These are phyloP conservation scores for Plectosphaerella sp. DNA, from an alignment of 2,329 filamentous ascomycete species.

Conservation along the genomic window DNA sequence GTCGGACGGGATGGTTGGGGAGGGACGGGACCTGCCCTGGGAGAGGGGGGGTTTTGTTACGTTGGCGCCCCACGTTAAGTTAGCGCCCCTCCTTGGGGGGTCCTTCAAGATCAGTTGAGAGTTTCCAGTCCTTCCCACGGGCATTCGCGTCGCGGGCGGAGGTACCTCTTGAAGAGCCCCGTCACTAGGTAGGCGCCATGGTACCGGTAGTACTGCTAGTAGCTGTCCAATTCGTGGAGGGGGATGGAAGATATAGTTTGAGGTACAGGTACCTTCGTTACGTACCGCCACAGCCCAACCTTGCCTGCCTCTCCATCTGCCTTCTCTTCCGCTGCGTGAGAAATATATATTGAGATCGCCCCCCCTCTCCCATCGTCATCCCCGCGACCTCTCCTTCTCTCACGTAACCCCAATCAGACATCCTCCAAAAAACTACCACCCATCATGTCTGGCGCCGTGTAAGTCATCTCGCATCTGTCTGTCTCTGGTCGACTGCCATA, in stretches of 20 bases:
- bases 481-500: conserved; percentile 5
- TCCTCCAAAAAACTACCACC: conserved; percentile 12
- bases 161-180: neutral
- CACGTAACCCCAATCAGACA: conserved; percentile 5
- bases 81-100: too few species aligned
- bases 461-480: conserved; percentile 38
- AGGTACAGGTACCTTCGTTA: too few species aligned
- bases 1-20: too few species aligned
- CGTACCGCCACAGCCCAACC: conserved; percentile 9
- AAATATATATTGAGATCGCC: conserved; percentile 14
- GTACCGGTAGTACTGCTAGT: too few species aligned
- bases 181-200: neutral
- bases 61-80: too few species aligned
- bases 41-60: too few species aligned
- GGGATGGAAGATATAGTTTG: too few species aligned
- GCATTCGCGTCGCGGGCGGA: too few species aligned
- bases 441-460: conserved; percentile 65
- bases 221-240: too few species aligned
- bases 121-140: too few species aligned
- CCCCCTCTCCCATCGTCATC: conserved; percentile 3
- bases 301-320: conserved; percentile 1
- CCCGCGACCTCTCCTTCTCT: conserved; percentile 7
- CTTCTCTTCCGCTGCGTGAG: neutral
- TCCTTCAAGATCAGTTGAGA: too few species aligned
- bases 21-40: too few species aligned